Conservation (phyloP, 2,329 filamentous ascomycete species). For the Curvularia lunata region DNA sequence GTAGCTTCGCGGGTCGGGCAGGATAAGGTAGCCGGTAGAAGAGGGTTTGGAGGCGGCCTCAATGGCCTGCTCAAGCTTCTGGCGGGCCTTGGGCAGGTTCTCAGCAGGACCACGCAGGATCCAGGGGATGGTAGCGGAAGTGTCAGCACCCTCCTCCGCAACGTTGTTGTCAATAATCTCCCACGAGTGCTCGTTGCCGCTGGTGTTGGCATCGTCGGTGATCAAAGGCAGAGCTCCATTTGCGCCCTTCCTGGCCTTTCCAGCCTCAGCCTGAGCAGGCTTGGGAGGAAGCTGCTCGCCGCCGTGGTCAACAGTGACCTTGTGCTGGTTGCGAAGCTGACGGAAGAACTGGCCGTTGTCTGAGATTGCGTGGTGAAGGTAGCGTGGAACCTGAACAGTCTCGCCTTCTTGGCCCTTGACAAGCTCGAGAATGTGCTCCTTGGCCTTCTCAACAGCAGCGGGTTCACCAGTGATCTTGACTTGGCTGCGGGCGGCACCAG, state of each 20-base stretch:
- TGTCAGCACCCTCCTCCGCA: conserved; percentile 58
- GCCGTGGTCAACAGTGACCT: conserved; percentile 90
- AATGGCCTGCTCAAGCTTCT: conserved; percentile 74
- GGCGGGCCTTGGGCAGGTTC: conserved; percentile 80
- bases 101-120: conserved; percentile 80
- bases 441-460: conserved; percentile 81
- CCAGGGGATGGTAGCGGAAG: conserved; percentile 76
- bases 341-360: conserved; percentile 96
- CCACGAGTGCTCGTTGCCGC: conserved; percentile 77
- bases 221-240: conserved; percentile 83
- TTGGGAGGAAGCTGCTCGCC: conserved; percentile 78
- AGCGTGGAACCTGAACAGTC: conserved; percentile 81
- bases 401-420: conserved; percentile 88
- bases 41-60: conserved; percentile 72
- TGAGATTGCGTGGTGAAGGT: conserved; percentile 81
- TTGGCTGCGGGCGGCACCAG: conserved; percentile 77
- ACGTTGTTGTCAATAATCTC: conserved; percentile 73
- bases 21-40: conserved; percentile 82
- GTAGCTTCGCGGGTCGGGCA: conserved; percentile 89
- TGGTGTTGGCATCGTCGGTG: conserved; percentile 72
- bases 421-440: conserved; percentile 79
- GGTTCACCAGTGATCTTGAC: conserved; percentile 85
- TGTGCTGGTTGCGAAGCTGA: conserved; percentile 80
- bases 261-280: conserved; percentile 60
- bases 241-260: conserved; percentile 56